Conservation (phyloP, 1,284 basidiomycete genomes). For the Sporisorium exsertum region DNA sequence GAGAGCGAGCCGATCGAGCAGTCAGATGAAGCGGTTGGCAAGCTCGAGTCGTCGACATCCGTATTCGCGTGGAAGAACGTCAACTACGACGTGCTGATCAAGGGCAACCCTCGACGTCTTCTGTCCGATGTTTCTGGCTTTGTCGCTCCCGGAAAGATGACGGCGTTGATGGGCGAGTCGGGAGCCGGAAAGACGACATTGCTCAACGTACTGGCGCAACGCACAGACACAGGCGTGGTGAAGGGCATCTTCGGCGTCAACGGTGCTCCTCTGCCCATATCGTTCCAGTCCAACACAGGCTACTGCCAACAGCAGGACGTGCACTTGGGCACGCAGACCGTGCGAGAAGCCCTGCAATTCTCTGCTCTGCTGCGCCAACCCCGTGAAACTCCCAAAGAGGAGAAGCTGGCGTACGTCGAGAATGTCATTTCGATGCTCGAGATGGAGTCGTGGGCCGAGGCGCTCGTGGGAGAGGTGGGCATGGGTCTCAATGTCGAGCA, state of each 20-base stretch:
- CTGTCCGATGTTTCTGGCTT: constrained; percentile 70
- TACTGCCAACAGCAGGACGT: constrained; percentile 64
- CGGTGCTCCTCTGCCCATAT: constrained; percentile 45
- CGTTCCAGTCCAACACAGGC: constrained; percentile 57
- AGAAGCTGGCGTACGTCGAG: constrained; percentile 60
- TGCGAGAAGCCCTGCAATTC: constrained; percentile 63
- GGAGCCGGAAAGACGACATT: constrained; percentile 65
- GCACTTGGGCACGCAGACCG: constrained; percentile 50
- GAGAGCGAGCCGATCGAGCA: constrained; percentile 5
- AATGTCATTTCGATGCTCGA: constrained; percentile 57
- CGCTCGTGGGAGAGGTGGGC: constrained; percentile 54
- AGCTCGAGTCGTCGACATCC: constrained; percentile 48
- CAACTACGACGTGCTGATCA: constrained; percentile 57
- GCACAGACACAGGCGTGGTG: constrained; percentile 53
- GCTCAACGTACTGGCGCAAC: constrained; percentile 61
- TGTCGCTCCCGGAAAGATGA: constrained; percentile 59
- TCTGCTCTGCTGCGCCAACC: constrained; percentile 58
- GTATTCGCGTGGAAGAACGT: constrained; percentile 58
- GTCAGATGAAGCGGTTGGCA: constrained; percentile 22
- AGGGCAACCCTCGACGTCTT: constrained; percentile 54
- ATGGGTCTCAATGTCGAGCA: constrained; percentile 60
- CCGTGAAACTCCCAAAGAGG: constrained; percentile 44
- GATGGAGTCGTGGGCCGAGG: constrained; percentile 59
- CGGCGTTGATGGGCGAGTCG: constrained; percentile 64
- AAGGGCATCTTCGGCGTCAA: constrained; percentile 49